These are phyloP conservation scores for Pichia sorboxylosa DNA, from an alignment of 1,139 yeast genomes.

Conservation along the genomic window DNA sequence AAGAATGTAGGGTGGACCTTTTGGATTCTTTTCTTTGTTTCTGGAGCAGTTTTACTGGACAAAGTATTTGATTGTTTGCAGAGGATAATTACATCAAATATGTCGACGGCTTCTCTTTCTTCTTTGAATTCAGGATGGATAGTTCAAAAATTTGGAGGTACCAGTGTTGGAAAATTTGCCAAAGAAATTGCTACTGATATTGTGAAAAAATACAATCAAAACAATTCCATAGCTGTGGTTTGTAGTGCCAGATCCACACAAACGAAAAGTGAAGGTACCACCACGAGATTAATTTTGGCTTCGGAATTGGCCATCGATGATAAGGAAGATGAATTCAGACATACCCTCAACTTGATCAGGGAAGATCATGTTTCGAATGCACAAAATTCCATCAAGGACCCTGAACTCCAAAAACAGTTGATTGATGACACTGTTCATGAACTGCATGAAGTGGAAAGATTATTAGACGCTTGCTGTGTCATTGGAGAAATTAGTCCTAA, in stretches of 20 bases:
- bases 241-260: slow-evolving; percentile 91
- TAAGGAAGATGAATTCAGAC: slow-evolving; percentile 34
- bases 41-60: too few species aligned
- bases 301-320: slow-evolving; percentile 65
- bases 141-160: slow-evolving; percentile 94
- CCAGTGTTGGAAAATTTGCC: slow-evolving; percentile 94
- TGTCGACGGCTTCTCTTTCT: slow-evolving; percentile 17
- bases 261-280: slow-evolving; percentile 90
- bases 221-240: slow-evolving; percentile 79
- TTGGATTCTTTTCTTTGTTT: too few species aligned
- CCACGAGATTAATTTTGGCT: slow-evolving; percentile 67
- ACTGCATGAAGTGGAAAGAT: slow-evolving; percentile 52
- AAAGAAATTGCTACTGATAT: slow-evolving; percentile 74
- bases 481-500: slow-evolving; percentile 87
- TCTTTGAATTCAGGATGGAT: slow-evolving; percentile 47
- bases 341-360: slow-evolving; percentile 50
- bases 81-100: neutral
- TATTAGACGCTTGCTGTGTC: slow-evolving; percentile 76
- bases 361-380: slow-evolving; percentile 76
- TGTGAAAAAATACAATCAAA: slow-evolving; percentile 49
- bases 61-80: too few species aligned
- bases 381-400: slow-evolving; percentile 35
- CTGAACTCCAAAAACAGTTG: slow-evolving; percentile 35
- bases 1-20: too few species aligned
- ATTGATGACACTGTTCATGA: slow-evolving; percentile 50